Evolutionary conservation across 768 basidiomycete genomes (phyloP), one percentile per base, ranked within the genome.

Genomic region (Hypholoma fasciculare): DNA sequence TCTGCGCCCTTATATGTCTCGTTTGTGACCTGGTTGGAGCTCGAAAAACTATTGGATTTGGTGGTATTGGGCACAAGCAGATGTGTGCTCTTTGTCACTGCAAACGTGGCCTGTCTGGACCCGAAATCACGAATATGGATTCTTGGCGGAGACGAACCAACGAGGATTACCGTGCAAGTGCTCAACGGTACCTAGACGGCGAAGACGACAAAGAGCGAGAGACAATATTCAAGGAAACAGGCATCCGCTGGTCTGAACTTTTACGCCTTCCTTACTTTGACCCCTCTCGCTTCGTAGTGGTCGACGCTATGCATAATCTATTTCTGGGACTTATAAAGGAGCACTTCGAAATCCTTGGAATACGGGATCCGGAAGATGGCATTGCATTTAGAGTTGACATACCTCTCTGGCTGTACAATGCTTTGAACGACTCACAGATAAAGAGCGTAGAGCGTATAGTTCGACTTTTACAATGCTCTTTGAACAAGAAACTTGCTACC

Each of bases 321-420:
- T 39, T 39, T 5, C 5, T 39, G 11, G 38, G 38, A 2, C 38
- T 39, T 5, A 39, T 39, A 11, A 39, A 39, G 38, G 38, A 39
- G 38, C 38, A 39, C 5, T 39, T 39, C 5, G 12, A 39, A 39
- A 39, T 63, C 7, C 47, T 74, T 12, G 44, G 49, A 1, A 17
- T 55, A 16, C 17, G 70, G 72, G 11, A 66, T 70, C 46, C 58
- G 49, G 1, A 63, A 48, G 6, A 14, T 23, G 20, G 2, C 7
- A 8, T 69, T 68, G 0, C 52, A 4, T 67, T 59, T 2, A 76
- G 72, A 0, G 60, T 81, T 54, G 74, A 79, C 26, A 76, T 77
- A 3, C 76, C 79, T 0, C 19, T 1, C 38, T 12, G 17, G n/a
- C 17, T 4, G 9, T 16, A 3, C 43, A 55, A 48, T 16, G 14